Evolutionary conservation across 805 yeast genomes (phyloP).

Genomic region (Yarrowia deformans): DNA sequence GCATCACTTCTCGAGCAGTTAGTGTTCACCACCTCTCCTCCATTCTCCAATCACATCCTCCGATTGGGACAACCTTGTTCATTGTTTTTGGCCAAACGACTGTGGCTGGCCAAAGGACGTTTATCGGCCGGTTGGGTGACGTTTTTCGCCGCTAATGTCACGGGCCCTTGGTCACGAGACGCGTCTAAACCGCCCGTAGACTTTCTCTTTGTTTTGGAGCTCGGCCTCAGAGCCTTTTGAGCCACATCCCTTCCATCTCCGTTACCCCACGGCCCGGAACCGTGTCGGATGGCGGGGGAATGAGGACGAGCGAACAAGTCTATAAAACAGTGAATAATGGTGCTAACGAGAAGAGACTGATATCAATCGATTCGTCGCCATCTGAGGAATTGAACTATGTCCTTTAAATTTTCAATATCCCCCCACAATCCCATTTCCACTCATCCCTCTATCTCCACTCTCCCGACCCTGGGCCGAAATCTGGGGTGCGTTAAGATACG

Average conservation of each 20-base stretch:
- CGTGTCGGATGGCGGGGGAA: slow-evolving; percentile 7
- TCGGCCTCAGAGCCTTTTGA: neutral
- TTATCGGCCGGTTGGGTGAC: too few relatives aligned
- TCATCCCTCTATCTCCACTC: neutral
- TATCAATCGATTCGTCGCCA: too few relatives aligned
- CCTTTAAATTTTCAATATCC: too few relatives aligned
- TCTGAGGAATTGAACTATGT: too few relatives aligned
- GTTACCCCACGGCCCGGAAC: slow-evolving; percentile 10
- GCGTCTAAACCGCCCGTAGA: neutral
- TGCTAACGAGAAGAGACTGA: too few relatives aligned
- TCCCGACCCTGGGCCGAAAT: slow-evolving; percentile 5
- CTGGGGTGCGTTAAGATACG: neutral
- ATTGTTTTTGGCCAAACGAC: neutral
- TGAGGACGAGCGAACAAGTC: too few relatives aligned
- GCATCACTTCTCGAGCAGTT: neutral
- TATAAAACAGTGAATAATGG: too few relatives aligned
- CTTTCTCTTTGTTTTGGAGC: neutral
- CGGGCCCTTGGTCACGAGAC: neutral
- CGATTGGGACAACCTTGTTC: slow-evolving; percentile 24
- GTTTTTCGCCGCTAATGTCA: too few relatives aligned
- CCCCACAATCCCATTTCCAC: too few relatives aligned
- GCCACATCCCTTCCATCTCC: neutral
- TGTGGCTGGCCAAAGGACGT: neutral
- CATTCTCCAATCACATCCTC: neutral
- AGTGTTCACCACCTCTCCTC: neutral